Base-by-base conservation (phyloP, 352 stramenopile species). In the Phytophthora ohioensis region DNA sequence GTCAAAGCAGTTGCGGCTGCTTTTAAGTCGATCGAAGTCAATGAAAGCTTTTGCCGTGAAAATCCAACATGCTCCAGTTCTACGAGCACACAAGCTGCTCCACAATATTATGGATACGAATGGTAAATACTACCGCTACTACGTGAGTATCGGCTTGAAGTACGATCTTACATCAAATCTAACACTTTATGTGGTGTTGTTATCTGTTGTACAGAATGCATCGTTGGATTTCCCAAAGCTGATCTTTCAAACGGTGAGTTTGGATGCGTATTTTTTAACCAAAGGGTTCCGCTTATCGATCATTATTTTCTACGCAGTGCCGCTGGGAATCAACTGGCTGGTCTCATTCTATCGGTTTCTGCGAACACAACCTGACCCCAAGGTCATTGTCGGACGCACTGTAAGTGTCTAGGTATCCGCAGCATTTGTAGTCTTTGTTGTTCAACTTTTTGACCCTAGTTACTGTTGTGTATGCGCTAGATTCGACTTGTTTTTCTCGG, bases 21-120 rank as follows among this genome's bases (percentile, higher is more conserved):
- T n/a, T 27, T 27, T 46, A 17, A 58, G 3, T 36, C 47, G 15
- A n/a, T 38, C n/a, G 9, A 59, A 41, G 51, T 38, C 35, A 13
- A 31, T 31, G n/a, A 57, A 47, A 36, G 30, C 34, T 31, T 60
- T 13, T 4, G 35, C 21, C n/a, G 45, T 35, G 43, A 65, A 56
- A 46, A 5, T 53, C n/a, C 11, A 49, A 41, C 7, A 48, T 36
- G 27, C 11, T 35, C 47, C 47, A 55, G 47, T 55, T 55, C 12
- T 38, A 27, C 47, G 31, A 17, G 49, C 53, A 21, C 59, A 31
- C 56, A 66, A 60, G 10, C 34, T 66, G 30, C 21, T 71, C 6
- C 48, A 38, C 41, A 46, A 46, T 46, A 12, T 79, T 35, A 59
- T 58, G 8, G 41, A 54, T 42, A 76, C 69, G 31, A 59, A 77